phyloP scores from a whole-genome alignment of 352 stramenopile genomes.

The Pythium pectinolyticum region DNA sequence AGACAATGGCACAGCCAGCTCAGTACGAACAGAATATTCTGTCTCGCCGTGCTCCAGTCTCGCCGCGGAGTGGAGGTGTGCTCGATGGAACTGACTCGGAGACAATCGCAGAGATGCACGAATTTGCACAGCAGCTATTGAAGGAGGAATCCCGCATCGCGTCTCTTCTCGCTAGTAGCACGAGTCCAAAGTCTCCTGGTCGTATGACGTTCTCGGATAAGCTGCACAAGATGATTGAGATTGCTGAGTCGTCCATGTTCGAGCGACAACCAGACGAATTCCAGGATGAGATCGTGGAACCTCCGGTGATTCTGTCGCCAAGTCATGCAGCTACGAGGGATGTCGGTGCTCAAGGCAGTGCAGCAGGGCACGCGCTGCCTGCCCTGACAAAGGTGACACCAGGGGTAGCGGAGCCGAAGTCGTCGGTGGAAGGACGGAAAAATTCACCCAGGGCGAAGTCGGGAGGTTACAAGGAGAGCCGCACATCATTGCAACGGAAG shows the following conservation, averaged over 20 bases:
- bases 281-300: neutral
- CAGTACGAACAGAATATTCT: neutral
- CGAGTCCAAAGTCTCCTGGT: conserved; percentile 50
- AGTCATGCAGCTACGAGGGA: neutral
- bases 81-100: conserved; percentile 16
- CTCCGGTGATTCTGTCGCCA: conserved; percentile 5
- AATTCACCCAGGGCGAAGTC: conserved; percentile 31
- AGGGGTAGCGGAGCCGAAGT: conserved; percentile 19
- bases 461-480: conserved; percentile 43
- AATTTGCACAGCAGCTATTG: conserved; percentile 62
- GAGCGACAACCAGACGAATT: conserved; percentile 24
- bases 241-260: conserved; percentile 68
- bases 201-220: conserved; percentile 76
- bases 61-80: neutral
- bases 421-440: neutral
- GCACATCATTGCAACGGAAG: conserved; percentile 20
- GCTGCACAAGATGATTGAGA: conserved; percentile 81
- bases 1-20: neutral
- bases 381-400: neutral
- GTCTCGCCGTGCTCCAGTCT: neutral
- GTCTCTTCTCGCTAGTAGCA: conserved; percentile 37
- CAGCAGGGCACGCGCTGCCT: conserved; percentile 6
- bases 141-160: conserved; percentile 58
- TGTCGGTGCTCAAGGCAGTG: neutral
- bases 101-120: conserved; percentile 51